Percentiles rank a stretch among this genome's conserved stretches.
Conservation (phyloP, 352 stramenopile genomes). For the Pythium dissotocum region DNA sequence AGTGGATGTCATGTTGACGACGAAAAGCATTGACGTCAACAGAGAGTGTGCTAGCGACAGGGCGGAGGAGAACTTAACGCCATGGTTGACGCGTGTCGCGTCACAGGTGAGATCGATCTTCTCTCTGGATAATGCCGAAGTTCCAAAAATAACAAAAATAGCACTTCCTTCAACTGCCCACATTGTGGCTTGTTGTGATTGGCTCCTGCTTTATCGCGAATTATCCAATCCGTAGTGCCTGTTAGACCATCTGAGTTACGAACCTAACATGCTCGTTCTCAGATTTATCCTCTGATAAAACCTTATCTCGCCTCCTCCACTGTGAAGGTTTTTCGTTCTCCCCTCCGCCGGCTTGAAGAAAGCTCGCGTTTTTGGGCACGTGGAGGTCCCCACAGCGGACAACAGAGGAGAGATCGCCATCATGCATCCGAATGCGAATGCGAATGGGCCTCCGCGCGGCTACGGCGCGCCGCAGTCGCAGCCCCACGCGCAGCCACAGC, state of each 20-base stretch:
- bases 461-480: conserved; percentile 11
- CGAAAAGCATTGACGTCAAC: conserved; percentile 23
- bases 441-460: conserved; percentile 10
- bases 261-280: not conserved
- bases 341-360: conserved; percentile 11
- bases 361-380: conserved; percentile 14
- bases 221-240: not conserved
- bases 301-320: not conserved
- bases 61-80: conserved; percentile 16
- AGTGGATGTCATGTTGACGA: not conserved
- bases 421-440: conserved; percentile 13
- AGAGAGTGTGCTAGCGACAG: conserved; percentile 4
- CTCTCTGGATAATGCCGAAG: not conserved
- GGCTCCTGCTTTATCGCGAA: not conserved
- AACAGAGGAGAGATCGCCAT: conserved; percentile 14
- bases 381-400: conserved; percentile 1
- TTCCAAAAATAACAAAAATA: not conserved
- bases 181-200: not conserved
- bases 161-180: not conserved
- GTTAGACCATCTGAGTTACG: not conserved
- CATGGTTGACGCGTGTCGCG: conserved; percentile 7
- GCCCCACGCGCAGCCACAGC: conserved; percentile 13
- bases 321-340: not conserved
- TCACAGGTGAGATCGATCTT: conserved; percentile 6
- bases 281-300: conserved; percentile 8